Conservation (phyloP, 2,329 filamentous ascomycete genomes). For the Fusarium sp. region DNA sequence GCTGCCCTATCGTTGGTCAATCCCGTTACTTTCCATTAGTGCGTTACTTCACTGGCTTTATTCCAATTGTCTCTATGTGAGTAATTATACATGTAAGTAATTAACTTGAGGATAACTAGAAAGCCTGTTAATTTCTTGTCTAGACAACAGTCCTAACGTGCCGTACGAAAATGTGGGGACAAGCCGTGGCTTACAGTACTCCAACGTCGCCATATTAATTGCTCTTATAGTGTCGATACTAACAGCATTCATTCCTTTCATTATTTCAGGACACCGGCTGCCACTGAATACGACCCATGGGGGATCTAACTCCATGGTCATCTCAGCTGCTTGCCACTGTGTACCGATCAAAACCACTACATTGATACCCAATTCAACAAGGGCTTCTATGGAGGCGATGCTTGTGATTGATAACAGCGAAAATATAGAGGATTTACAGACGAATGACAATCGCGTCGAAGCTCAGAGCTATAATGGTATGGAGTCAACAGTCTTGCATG, state of each 20-base stretch:
- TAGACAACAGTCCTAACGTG: neutral
- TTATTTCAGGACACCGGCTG: constrained; percentile 3
- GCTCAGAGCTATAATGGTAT: no score
- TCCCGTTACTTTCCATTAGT: constrained; percentile 30
- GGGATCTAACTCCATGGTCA: constrained; percentile 25
- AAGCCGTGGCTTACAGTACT: constrained; percentile 15
- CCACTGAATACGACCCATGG: constrained; percentile 22
- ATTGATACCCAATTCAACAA: neutral
- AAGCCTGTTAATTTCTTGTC: neutral
- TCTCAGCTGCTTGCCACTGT: constrained; percentile 30
- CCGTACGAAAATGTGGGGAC: neutral
- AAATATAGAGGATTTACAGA: no score
- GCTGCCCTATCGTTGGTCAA: constrained; percentile 35
- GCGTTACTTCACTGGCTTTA: constrained; percentile 38
- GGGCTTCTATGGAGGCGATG: neutral
- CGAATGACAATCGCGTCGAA: no score
- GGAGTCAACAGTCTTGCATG: neutral
- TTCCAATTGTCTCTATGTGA: constrained; percentile 35
- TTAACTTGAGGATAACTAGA: accelerated
- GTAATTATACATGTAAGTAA: constrained; percentile 24
- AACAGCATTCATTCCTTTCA: neutral
- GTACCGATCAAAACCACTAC: neutral
- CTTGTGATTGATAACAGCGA: no score
- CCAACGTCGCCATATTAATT: constrained; percentile 20
- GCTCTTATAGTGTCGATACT: constrained; percentile 5